Base-by-base conservation (phyloP, 305 asterid genomes). In the Andrographis paniculata region DNA sequence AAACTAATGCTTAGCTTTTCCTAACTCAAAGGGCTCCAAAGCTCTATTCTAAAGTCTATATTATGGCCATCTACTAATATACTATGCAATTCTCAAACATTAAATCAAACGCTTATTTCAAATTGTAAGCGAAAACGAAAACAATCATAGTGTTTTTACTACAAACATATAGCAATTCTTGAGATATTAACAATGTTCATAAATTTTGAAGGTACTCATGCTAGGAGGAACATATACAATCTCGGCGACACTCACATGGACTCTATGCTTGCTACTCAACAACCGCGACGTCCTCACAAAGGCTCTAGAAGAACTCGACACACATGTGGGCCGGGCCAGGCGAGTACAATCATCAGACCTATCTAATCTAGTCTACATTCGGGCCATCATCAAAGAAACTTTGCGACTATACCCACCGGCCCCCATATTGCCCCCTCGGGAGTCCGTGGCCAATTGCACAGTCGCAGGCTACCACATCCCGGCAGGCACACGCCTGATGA, bases 351-450 rank as follows among this genome's bases (percentile, higher is more conserved):
- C 42, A 50, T 50, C 74, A 9, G 80, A 73, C 41, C 38, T 62
- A 5, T 40, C 35, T n/a, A 67, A 61, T 0, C 42, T 73, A 28
- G 44, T 41, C 17, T 73, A 73, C 45, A 49, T 67, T 4, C 64
- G 56, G 20, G 73, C 74, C 45, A 47, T 70, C 7, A 43, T 69
- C 18, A 76, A 72, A 45, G 79, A 75, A 51, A 55, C 76, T 1
- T 2, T 54, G 17, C 67, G 67, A 1, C 42, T 72, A 17, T 51
- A 62, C 13, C 76, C 78, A 12, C 17, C 72, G 1, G 57, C 16
- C 2, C 52, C 62, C 1, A 13, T 33, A 6, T 6, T 35, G n/a
- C n/a, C n/a, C 59, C 5, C 0, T 20, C 68, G 59, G n/a, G 42
- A 45, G 53, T 52, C 72, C 6, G 1, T 17, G 0, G 61, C 58